These are phyloP conservation scores for Chlamydomonas eustigma DNA, from an alignment of 139 green algal genomes.

Conservation along the genomic window DNA sequence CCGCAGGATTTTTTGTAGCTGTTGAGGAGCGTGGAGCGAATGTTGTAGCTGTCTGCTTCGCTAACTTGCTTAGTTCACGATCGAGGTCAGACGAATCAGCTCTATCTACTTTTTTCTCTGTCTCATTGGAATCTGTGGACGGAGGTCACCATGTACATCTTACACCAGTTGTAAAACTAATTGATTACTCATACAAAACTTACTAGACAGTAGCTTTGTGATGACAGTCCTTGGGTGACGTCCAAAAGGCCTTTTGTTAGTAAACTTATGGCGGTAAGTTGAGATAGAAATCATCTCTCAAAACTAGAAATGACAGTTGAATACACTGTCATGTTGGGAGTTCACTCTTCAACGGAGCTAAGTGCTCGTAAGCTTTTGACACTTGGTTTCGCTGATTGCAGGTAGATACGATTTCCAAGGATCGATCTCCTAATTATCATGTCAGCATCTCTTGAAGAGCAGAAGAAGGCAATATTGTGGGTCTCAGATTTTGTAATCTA, in stretches of 20 bases:
- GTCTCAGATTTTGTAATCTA: neutral
- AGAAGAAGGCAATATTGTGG: constrained; percentile 67
- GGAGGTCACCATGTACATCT: too few species aligned
- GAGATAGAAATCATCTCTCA: neutral
- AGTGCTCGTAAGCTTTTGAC: neutral
- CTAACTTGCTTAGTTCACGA: constrained; percentile 57
- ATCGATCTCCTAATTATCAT: constrained; percentile 13
- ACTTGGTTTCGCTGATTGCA: neutral
- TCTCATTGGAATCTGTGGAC: neutral
- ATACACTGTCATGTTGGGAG: too few species aligned
- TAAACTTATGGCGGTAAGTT: neutral
- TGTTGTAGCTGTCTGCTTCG: constrained; percentile 64
- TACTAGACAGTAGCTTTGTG: neutral
- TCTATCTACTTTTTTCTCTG: neutral
- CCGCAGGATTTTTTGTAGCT: constrained; percentile 76
- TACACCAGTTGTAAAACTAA: neutral
- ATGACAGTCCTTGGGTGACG: neutral
- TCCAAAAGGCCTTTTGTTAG: neutral
- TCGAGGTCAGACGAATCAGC: constrained; percentile 25
- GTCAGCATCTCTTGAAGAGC: constrained; percentile 50
- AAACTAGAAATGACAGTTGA: neutral
- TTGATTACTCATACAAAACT: neutral
- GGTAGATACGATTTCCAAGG: too few species aligned
- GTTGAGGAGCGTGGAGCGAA: constrained; percentile 80
- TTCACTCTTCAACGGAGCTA: constrained; percentile 1